Evolutionary conservation across 108 stramenopile genomes (phyloP).

Genomic region (Nitzschia sp.): DNA sequence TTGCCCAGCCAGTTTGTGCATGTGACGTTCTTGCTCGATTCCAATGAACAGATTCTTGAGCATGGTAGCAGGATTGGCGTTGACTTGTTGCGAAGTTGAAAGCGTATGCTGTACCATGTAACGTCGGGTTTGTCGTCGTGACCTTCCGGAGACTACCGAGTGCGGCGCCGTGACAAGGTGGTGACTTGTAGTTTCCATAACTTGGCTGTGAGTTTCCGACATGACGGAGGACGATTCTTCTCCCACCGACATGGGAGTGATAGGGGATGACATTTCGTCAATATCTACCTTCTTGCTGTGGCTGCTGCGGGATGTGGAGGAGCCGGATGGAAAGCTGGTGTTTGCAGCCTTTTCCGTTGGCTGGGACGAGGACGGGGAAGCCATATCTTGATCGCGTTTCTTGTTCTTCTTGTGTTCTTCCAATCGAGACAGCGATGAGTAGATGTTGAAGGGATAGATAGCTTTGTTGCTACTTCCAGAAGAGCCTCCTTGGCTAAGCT

Average conservation of each 20-base stretch:
- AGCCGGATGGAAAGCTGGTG: background rate
- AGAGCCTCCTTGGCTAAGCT: background rate
- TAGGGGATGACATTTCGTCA: conserved; percentile 8
- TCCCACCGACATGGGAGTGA: conserved; percentile 12
- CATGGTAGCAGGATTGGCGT: conserved; percentile 35
- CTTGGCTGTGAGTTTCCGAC: conserved; percentile 15
- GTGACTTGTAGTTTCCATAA: conserved; percentile 9
- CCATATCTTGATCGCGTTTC: background rate
- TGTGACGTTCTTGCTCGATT: conserved; percentile 43
- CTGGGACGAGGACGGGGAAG: background rate
- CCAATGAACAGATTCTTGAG: conserved; percentile 37
- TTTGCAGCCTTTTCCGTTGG: background rate
- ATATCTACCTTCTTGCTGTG: background rate
- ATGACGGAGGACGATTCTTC: conserved; percentile 32
- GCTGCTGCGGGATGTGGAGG: background rate
- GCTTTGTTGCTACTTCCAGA: background rate
- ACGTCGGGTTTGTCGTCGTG: conserved; percentile 23
- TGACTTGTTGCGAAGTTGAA: conserved; percentile 25
- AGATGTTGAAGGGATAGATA: conserved; percentile 31
- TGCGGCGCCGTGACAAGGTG: background rate
- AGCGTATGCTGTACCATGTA: conserved; percentile 29
- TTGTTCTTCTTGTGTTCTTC: conserved; percentile 5
- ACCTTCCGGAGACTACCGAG: conserved; percentile 19
- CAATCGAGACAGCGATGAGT: conserved; percentile 16
- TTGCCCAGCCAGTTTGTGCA: conserved; percentile 38